A percentile compares a stretch with the other conserved stretches of the same genome.
Conservation (phyloP, 257 asterid genomes). For the Lycium barbarum region DNA sequence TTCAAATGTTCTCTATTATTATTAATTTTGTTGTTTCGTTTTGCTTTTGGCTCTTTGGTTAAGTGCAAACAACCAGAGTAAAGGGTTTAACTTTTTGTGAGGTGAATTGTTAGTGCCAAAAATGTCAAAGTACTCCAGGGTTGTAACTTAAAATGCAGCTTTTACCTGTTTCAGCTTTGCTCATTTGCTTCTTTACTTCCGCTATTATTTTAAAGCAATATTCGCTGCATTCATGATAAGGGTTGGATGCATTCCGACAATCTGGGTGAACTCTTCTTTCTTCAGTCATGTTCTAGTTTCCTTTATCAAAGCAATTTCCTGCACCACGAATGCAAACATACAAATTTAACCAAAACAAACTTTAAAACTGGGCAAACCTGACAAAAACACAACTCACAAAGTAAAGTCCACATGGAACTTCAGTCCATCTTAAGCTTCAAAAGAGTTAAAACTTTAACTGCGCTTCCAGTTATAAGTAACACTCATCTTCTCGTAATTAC, state of each 20-base stretch:
- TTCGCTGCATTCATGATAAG: conserved; percentile 71
- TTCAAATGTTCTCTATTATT: background rate
- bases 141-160: background rate
- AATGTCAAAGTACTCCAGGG: background rate
- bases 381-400: background rate
- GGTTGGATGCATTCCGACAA: conserved; percentile 71
- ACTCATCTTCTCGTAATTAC: background rate
- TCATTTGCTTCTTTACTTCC: conserved; percentile 50
- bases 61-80: background rate
- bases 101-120: background rate
- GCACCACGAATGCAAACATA: background rate
- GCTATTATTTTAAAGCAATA: conserved; percentile 71
- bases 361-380: background rate
- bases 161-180: conserved; percentile 45
- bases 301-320: conserved; percentile 9
- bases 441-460: background rate
- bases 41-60: background rate
- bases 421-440: background rate
- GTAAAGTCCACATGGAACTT: conserved; percentile 24
- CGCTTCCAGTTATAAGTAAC: background rate
- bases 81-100: background rate
- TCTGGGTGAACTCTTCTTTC: conserved; percentile 73
- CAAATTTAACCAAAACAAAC: background rate
- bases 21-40: background rate
- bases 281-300: conserved; percentile 43